A percentile compares a stretch with the other conserved stretches of the same genome.
These are phyloP conservation scores for Paecilomyces formosus DNA, from an alignment of 2,329 filamentous ascomycete genomes.

Conservation along the genomic window DNA sequence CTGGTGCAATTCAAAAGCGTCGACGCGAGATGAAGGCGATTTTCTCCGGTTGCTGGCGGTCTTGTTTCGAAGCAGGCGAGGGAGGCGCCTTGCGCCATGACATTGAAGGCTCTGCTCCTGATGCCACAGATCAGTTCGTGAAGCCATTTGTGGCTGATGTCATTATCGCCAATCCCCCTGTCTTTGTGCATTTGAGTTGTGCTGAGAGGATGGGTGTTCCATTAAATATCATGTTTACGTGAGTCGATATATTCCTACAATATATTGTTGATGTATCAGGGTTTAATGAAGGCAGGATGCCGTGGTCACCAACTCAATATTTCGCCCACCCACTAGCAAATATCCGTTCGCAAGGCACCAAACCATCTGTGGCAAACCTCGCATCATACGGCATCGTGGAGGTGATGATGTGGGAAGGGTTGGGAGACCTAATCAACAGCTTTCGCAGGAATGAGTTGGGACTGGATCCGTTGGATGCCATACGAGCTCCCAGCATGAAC, in stretches of 20 bases:
- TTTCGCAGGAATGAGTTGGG: conserved; percentile 32
- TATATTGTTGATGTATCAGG: neutral
- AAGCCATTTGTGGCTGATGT: conserved; percentile 46
- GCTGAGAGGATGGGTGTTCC: conserved; percentile 44
- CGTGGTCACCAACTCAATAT: conserved; percentile 25
- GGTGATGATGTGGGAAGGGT: conserved; percentile 40
- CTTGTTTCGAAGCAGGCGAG: conserved; percentile 72
- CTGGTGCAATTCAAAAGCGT: conserved; percentile 67
- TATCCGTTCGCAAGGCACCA: conserved; percentile 27
- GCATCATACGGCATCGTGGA: conserved; percentile 43
- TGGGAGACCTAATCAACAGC: conserved; percentile 41
- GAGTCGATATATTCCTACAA: neutral
- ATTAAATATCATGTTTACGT: conserved; percentile 45
- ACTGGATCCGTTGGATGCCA: conserved; percentile 31
- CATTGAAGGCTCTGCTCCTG: neutral
- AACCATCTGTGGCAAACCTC: conserved; percentile 32
- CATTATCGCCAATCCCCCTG: conserved; percentile 50
- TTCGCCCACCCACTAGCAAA: conserved; percentile 47
- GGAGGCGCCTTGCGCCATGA: conserved; percentile 40
- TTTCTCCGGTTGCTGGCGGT: conserved; percentile 78
- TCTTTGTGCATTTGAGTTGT: conserved; percentile 47
- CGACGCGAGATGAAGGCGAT: conserved; percentile 70
- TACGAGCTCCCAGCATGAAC: conserved; percentile 12
- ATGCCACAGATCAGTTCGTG: neutral
- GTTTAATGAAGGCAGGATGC: conserved; percentile 29